phyloP scores from a whole-genome alignment of 371 early-diverging fungal species.

The Cokeromyces recurvatus region DNA sequence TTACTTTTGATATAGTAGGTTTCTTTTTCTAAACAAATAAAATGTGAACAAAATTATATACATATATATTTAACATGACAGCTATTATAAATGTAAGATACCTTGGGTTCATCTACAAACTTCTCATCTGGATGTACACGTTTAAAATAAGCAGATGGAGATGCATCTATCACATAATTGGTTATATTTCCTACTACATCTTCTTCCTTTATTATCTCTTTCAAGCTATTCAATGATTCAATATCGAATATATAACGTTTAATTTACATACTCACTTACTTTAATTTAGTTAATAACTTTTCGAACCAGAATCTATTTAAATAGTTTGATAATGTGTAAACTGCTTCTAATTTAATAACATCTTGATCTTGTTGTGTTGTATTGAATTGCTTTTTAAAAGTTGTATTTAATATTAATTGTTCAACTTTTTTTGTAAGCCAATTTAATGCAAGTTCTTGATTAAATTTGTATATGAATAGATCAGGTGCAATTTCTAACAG shows the following conservation, averaged over 20 bases:
- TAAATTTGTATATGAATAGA: conserved; percentile 17
- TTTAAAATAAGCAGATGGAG: conserved; percentile 15
- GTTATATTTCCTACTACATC: conserved; percentile 7
- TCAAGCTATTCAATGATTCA: too few relatives aligned
- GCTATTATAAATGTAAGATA: not conserved
- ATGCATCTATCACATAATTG: conserved; percentile 13
- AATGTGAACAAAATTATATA: too few relatives aligned
- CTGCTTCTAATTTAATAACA: conserved; percentile 14
- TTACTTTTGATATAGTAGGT: conserved; percentile 19
- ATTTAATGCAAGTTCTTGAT: conserved; percentile 7
- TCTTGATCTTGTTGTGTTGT: not conserved
- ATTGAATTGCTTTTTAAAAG: conserved; percentile 3
- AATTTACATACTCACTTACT: conserved; percentile 3
- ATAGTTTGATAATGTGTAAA: conserved; percentile 20
- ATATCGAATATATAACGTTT: too few relatives aligned
- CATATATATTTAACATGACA: too few relatives aligned
- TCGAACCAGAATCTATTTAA: conserved; percentile 16
- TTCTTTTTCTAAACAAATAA: conserved; percentile 12
- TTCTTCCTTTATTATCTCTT: conserved; percentile 9
- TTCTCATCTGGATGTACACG: conserved; percentile 7
- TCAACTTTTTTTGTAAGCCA: conserved; percentile 24
- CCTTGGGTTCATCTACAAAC: conserved; percentile 8
- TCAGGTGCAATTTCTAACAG: conserved; percentile 13
- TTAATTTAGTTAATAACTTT: conserved; percentile 9
- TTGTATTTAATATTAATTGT: not conserved